These are phyloP conservation scores for Globisporangium megalacanthum DNA, from an alignment of 352 stramenopile genomes.

Conservation along the genomic window DNA sequence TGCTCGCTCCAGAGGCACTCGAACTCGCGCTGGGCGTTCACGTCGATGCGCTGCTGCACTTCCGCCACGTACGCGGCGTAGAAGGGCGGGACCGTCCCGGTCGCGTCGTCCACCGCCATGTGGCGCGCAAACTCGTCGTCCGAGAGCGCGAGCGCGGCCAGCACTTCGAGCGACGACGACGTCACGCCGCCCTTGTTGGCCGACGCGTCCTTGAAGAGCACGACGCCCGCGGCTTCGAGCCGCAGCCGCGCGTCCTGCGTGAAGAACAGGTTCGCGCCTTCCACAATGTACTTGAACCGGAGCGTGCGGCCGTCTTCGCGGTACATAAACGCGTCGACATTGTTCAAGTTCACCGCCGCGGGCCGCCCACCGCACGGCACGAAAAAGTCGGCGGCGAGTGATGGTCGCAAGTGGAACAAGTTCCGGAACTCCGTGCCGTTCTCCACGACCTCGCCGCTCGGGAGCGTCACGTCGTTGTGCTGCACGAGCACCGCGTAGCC, in stretches of 20 bases:
- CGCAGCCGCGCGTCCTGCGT: slow-evolving; percentile 92
- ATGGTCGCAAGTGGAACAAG: slow-evolving; percentile 93
- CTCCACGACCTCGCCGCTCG: slow-evolving; percentile 74
- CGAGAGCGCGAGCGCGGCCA: slow-evolving; percentile 64
- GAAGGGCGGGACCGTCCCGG: slow-evolving; percentile 51
- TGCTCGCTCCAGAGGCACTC: slow-evolving; percentile 84
- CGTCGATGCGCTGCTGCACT: slow-evolving; percentile 72
- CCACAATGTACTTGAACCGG: slow-evolving; percentile 94
- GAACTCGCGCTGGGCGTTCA: slow-evolving; percentile 76
- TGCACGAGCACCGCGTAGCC: slow-evolving; percentile 65
- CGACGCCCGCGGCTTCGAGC: slow-evolving; percentile 93
- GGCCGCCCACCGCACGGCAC: slow-evolving; percentile 94
- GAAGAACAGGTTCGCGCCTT: slow-evolving; percentile 97
- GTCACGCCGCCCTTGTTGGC: slow-evolving; percentile 85
- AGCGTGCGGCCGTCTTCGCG: slow-evolving; percentile 67
- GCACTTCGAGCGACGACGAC: slow-evolving; percentile 72
- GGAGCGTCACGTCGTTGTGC: slow-evolving; percentile 70
- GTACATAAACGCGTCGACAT: slow-evolving; percentile 91
- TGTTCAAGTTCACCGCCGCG: slow-evolving; percentile 94
- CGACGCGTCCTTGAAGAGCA: slow-evolving; percentile 97
- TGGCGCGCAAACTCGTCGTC: slow-evolving; percentile 77
- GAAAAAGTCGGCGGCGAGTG: slow-evolving; percentile 94
- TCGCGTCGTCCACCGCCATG: slow-evolving; percentile 71
- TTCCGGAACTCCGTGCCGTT: slow-evolving; percentile 96
- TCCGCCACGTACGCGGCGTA: slow-evolving; percentile 78